Evolutionary conservation across 148 eudicot species (phyloP).

Genomic region (Heliosperma pusillum): DNA sequence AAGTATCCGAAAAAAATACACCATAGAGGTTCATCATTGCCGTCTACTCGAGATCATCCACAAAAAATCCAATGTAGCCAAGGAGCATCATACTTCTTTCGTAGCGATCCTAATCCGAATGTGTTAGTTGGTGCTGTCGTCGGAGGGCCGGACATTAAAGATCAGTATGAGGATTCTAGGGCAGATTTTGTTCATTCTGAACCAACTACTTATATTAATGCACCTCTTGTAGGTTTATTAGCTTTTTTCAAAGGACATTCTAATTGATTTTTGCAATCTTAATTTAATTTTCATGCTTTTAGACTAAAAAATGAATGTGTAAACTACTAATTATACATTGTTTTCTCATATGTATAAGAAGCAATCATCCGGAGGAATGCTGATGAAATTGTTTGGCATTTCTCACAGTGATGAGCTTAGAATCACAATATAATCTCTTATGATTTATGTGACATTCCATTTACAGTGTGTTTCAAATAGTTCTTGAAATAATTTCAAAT

Average conservation of each 20-base stretch:
- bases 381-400: conserved; percentile 1
- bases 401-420: conserved; percentile 4
- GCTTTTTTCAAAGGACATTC: conserved; percentile 44
- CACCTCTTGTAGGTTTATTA: conserved; percentile 59
- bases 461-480: too few relatives aligned
- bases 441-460: neutral
- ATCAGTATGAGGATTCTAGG: conserved; percentile 40
- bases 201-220: conserved; percentile 63
- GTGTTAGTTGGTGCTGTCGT: conserved; percentile 51
- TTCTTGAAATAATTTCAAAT: too few relatives aligned
- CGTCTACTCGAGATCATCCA: conserved; percentile 37
- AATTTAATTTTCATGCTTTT: neutral
- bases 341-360: neutral
- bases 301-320: neutral
- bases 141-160: conserved; percentile 52
- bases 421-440: neutral
- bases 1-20: conserved; percentile 55
- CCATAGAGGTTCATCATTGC: conserved; percentile 60
- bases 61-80: conserved; percentile 32
- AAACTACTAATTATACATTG: neutral
- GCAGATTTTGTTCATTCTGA: conserved; percentile 37
- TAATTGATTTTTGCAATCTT: neutral
- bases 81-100: conserved; percentile 40
- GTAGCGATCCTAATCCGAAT: conserved; percentile 46
- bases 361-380: conserved; percentile 12